Conservation (phyloP, 306 rosid species). For the Pachyrhizus erosus region DNA sequence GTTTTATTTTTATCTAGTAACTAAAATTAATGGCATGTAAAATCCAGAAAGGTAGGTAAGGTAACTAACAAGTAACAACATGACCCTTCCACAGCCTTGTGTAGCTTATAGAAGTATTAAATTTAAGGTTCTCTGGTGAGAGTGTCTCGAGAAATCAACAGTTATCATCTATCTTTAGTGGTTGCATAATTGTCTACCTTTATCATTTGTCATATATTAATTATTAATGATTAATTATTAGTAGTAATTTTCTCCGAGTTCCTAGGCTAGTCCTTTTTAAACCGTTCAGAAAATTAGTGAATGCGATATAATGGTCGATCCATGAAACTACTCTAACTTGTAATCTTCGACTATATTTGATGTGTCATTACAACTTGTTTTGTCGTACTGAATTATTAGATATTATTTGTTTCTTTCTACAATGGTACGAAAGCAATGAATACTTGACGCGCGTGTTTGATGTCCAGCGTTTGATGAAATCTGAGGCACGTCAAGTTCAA, state of each 20-base stretch:
- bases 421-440: neutral
- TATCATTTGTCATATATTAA: neutral
- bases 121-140: neutral
- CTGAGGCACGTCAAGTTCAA: neutral
- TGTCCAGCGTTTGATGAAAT: neutral
- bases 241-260: neutral
- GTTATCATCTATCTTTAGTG: neutral
- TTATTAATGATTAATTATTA: conserved; percentile 12
- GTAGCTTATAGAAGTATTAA: neutral
- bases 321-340: neutral
- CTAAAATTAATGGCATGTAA: neutral
- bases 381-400: conserved; percentile 47
- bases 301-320: conserved; percentile 8
- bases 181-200: neutral
- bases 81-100: too few relatives aligned
- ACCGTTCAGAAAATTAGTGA: conserved; percentile 20
- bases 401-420: conserved; percentile 14
- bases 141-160: neutral
- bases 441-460: neutral
- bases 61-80: too few relatives aligned
- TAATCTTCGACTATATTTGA: conserved; percentile 31
- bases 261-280: neutral
- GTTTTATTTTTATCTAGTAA: neutral
- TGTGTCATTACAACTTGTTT: conserved; percentile 1
- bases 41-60: neutral